Conservation (phyloP, 2,329 filamentous ascomycete species). For the Trichoderma koningii region DNA sequence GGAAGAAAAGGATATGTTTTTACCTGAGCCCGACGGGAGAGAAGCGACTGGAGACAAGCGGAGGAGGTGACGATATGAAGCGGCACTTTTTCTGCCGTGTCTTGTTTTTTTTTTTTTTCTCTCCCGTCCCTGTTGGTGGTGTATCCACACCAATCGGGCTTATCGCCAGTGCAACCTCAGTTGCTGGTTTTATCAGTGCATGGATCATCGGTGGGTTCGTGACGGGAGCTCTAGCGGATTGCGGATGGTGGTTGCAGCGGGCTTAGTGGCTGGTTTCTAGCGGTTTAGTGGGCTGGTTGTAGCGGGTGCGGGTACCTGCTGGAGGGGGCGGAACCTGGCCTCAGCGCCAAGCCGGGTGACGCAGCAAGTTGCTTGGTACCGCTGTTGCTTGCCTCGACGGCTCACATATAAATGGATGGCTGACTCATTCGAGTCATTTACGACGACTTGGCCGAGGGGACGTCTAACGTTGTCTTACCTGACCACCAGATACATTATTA, state of each 20-base stretch:
- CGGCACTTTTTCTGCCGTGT: constrained; percentile 1
- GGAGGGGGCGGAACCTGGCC: background rate
- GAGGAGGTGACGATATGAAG: background rate
- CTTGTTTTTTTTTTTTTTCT: background rate
- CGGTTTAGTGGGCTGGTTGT: too few relatives aligned
- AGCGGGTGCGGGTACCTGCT: constrained; percentile 16
- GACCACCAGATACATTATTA: too few relatives aligned
- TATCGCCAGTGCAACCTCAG: constrained; percentile 8
- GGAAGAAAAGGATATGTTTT: too few relatives aligned
- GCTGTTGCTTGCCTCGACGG: background rate
- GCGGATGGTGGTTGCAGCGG: too few relatives aligned
- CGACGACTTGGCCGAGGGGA: too few relatives aligned
- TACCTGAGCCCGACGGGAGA: background rate
- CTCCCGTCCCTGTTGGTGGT: background rate
- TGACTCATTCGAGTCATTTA: too few relatives aligned
- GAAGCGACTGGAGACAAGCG: background rate
- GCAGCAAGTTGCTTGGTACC: background rate
- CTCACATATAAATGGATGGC: background rate
- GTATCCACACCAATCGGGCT: constrained; percentile 13
- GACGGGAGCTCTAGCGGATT: background rate
- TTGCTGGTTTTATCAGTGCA: constrained; percentile 4
- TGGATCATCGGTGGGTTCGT: background rate
- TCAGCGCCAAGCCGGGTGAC: constrained; percentile 4
- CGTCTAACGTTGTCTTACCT: too few relatives aligned
- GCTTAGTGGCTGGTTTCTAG: background rate